Evolutionary conservation across 306 rosid species (phyloP).

Genomic region (Prunus armeniaca): DNA sequence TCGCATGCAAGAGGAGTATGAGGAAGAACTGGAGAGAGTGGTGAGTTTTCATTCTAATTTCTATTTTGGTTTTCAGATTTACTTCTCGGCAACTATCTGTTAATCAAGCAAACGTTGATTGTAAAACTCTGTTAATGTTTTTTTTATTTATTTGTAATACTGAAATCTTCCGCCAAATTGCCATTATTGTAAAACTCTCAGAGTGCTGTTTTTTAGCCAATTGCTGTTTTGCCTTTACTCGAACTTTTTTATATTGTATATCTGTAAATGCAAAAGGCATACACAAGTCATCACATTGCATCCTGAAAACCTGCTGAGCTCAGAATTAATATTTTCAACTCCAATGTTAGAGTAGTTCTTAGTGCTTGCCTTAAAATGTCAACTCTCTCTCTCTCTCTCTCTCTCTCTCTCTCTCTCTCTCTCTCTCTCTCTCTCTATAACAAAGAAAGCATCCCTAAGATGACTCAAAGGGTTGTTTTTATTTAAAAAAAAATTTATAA

Average conservation of each 20-base stretch:
- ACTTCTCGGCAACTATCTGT: neutral
- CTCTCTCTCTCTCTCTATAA: neutral
- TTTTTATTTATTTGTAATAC: neutral
- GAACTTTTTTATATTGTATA: too few relatives aligned
- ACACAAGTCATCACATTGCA: neutral
- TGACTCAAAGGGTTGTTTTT: neutral
- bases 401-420: too few relatives aligned
- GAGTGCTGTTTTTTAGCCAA: neutral
- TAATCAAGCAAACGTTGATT: neutral
- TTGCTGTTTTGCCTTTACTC: neutral
- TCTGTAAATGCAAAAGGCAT: neutral
- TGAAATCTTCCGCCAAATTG: neutral
- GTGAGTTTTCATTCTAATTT: constrained; percentile 39
- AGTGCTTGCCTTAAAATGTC: neutral
- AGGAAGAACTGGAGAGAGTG: constrained; percentile 97
- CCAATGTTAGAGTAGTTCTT: neutral
- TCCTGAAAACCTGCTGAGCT: neutral
- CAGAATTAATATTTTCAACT: neutral
- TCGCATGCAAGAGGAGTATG: constrained; percentile 89
- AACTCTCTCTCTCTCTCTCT: too few relatives aligned
- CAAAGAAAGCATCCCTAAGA: neutral
- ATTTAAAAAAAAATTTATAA: too few relatives aligned
- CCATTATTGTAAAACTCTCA: neutral
- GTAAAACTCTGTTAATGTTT: neutral
- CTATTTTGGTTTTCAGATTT: neutral